A percentile compares a stretch with the other conserved stretches of the same genome.
Evolutionary conservation across 83 land plant species (phyloP).

Genomic region (Picea abies): DNA sequence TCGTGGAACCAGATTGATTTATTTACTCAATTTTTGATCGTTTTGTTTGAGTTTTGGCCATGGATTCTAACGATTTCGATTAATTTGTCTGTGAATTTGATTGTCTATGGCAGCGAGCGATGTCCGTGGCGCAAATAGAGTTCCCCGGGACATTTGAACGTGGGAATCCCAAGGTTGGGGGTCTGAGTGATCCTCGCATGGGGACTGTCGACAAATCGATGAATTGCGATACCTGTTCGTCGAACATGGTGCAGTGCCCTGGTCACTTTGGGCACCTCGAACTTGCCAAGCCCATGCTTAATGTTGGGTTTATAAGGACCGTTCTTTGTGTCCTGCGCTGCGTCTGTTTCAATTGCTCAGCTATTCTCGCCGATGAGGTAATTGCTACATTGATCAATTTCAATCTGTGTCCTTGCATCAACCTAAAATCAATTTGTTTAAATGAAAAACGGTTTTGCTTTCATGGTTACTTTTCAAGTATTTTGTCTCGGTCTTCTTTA

Average conservation of each 20-base stretch:
- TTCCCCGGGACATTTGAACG: not conserved
- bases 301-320: slow-evolving; percentile 40
- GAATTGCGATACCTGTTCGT: slow-evolving; percentile 38
- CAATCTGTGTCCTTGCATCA: too few relatives aligned
- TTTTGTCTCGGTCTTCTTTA: too few relatives aligned
- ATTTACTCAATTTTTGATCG: not conserved
- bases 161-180: not conserved
- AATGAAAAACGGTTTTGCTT: too few relatives aligned
- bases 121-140: not conserved
- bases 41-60: not conserved
- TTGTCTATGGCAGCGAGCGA: not conserved
- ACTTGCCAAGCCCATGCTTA: slow-evolving; percentile 46
- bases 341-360: slow-evolving; percentile 43
- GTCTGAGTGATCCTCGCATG: not conserved
- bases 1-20: not conserved
- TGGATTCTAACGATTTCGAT: not conserved
- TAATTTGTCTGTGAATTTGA: not conserved
- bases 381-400: too few relatives aligned
- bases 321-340: slow-evolving; percentile 37
- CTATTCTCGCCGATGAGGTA: slow-evolving; percentile 43
- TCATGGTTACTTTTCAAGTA: too few relatives aligned
- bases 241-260: slow-evolving; percentile 37
- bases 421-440: too few relatives aligned
- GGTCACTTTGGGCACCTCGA: slow-evolving; percentile 54
- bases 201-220: not conserved